These are phyloP conservation scores for Ambrosia trifida DNA, from an alignment of 129 eudicot genomes.

Conservation along the genomic window DNA sequence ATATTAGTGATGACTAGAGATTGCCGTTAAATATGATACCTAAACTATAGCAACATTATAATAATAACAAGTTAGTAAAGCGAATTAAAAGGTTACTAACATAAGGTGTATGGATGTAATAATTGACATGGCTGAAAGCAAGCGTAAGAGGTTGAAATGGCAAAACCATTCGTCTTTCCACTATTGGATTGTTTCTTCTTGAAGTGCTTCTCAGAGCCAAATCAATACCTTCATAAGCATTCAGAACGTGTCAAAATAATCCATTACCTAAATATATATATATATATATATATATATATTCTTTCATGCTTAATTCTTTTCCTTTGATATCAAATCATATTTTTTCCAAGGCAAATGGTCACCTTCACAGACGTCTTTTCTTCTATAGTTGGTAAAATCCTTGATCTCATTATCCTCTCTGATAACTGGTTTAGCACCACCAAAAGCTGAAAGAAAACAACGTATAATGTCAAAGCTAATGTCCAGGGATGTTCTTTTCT, in stretches of 20 bases:
- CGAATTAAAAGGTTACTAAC: background rate
- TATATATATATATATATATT: no score
- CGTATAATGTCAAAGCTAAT: background rate
- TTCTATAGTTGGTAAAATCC: background rate
- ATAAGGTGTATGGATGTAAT: constrained; percentile 14
- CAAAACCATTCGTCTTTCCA: constrained; percentile 12
- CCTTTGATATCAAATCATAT: background rate
- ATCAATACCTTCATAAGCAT: constrained; percentile 2
- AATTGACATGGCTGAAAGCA: constrained; percentile 16
- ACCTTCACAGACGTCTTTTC: constrained; percentile 2
- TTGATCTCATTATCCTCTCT: constrained; percentile 5
- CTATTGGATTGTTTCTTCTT: background rate
- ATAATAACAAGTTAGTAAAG: background rate
- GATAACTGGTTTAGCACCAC: constrained; percentile 7
- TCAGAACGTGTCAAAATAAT: background rate
- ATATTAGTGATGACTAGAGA: background rate
- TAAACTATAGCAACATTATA: no score
- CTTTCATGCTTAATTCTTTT: background rate
- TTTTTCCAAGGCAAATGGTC: background rate
- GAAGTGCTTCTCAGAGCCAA: background rate
- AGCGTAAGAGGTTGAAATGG: constrained; percentile 20
- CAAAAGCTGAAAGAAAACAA: constrained; percentile 2
- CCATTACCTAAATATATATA: background rate
- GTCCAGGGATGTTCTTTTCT: background rate
- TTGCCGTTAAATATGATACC: background rate